Evolutionary conservation across 148 eudicot genomes (phyloP).

Genomic region (Pouteria glomerata): DNA sequence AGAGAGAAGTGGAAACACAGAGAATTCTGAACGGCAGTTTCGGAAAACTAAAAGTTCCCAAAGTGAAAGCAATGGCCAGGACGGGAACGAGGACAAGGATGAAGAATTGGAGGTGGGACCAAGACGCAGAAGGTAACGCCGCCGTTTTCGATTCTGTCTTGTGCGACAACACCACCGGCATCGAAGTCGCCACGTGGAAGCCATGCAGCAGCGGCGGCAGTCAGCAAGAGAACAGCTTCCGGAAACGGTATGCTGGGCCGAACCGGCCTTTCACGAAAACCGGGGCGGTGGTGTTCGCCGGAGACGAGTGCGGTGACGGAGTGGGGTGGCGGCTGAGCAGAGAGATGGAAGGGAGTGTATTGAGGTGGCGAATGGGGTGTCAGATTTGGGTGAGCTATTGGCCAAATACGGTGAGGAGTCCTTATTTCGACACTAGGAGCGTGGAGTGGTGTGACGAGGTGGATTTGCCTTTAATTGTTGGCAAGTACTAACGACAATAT

Average conservation of each 20-base stretch:
- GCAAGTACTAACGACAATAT: neutral
- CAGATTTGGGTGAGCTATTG: slow-evolving; percentile 75
- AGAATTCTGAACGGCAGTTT: slow-evolving; percentile 59
- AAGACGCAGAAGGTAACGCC: slow-evolving; percentile 60
- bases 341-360: slow-evolving; percentile 90
- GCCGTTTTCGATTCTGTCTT: slow-evolving; percentile 55
- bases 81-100: slow-evolving; percentile 41
- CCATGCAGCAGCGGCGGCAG: slow-evolving; percentile 22
- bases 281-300: slow-evolving; percentile 53
- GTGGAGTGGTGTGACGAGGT: slow-evolving; percentile 84
- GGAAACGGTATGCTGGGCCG: slow-evolving; percentile 54
- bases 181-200: slow-evolving; percentile 59
- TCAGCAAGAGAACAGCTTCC: slow-evolving; percentile 22
- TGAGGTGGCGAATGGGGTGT: slow-evolving; percentile 87
- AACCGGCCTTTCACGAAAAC: slow-evolving; percentile 59
- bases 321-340: slow-evolving; percentile 77
- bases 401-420: slow-evolving; percentile 60
- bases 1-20: slow-evolving; percentile 57
- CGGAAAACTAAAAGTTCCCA: slow-evolving; percentile 48
- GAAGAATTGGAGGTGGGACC: slow-evolving; percentile 88
- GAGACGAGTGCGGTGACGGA: slow-evolving; percentile 52
- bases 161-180: slow-evolving; percentile 53
- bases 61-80: slow-evolving; percentile 57
- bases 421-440: slow-evolving; percentile 70
- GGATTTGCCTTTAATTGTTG: slow-evolving; percentile 69